Percentiles rank a stretch among this genome's conserved stretches.
These are phyloP conservation scores for Plasmopara viticola DNA, from an alignment of 352 stramenopile genomes.

Conservation along the genomic window DNA sequence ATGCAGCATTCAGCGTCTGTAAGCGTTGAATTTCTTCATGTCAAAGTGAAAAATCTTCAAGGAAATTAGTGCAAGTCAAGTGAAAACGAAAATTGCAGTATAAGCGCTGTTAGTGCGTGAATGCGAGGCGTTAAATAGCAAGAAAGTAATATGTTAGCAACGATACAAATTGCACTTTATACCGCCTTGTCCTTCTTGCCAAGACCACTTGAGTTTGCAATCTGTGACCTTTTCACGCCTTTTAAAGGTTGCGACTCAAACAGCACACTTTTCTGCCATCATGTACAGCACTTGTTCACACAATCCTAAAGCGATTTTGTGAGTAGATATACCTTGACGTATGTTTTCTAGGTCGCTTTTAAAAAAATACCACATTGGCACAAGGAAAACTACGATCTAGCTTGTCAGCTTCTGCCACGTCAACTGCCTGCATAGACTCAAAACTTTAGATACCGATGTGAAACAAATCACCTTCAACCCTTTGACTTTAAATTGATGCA, in stretches of 20 bases:
- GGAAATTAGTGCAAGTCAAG: slow-evolving; percentile 15
- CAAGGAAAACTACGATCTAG: slow-evolving; percentile 48
- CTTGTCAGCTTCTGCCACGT: slow-evolving; percentile 26
- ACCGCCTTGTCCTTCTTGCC: slow-evolving; percentile 21
- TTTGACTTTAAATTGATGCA: slow-evolving; percentile 29
- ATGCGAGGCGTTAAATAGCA: neutral
- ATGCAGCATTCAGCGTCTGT: slow-evolving; percentile 2
- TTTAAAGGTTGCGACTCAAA: slow-evolving; percentile 39
- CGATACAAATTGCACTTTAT: slow-evolving; percentile 8
- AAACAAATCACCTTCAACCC: slow-evolving; percentile 59
- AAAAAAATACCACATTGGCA: slow-evolving; percentile 40
- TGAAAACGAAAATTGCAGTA: slow-evolving; percentile 43
- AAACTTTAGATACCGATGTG: slow-evolving; percentile 12
- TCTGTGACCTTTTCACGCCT: slow-evolving; percentile 50
- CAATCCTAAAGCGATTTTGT: too few species aligned
- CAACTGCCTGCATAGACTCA: slow-evolving; percentile 29
- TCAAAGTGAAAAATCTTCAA: slow-evolving; percentile 44
- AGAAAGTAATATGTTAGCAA: neutral
- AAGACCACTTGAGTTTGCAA: slow-evolving; percentile 42
- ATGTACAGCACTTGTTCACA: slow-evolving; percentile 37
- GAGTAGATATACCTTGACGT: slow-evolving; percentile 44
- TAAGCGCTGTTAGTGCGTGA: slow-evolving; percentile 1
- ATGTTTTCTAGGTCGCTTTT: slow-evolving; percentile 39
- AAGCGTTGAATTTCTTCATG: slow-evolving; percentile 26
- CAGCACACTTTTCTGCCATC: slow-evolving; percentile 38